phyloP scores from a whole-genome alignment of 1,284 basidiomycete species.

The Ustilago bromivora region DNA sequence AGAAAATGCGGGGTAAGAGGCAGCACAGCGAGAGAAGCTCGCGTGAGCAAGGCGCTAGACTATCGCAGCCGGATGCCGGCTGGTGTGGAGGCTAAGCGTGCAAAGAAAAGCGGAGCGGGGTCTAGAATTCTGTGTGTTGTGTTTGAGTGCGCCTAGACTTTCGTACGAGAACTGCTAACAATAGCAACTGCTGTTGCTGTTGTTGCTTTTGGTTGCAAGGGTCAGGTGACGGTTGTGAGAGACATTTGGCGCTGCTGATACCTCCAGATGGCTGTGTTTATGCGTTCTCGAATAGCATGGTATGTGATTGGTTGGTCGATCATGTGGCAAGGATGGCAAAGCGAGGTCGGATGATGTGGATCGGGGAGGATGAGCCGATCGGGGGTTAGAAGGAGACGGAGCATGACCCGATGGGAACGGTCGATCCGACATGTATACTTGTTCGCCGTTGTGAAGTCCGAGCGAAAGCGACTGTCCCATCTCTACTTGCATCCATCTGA shows the following conservation, averaged over 20 bases:
- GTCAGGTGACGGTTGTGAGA: neutral
- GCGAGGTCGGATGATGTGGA: no score
- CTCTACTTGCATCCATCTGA: neutral
- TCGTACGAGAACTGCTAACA: neutral
- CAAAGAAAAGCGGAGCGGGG: no score
- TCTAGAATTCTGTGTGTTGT: neutral
- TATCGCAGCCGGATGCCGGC: neutral
- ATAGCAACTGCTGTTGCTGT: neutral
- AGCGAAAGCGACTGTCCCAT: conserved; percentile 1
- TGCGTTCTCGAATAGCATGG: no score
- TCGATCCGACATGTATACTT: no score
- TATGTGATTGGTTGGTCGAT: neutral
- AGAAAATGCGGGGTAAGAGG: neutral
- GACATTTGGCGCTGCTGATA: no score
- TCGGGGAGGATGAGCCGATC: neutral
- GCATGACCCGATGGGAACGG: neutral
- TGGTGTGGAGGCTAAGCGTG: neutral
- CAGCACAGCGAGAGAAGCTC: neutral
- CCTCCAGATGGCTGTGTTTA: no score
- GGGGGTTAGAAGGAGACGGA: neutral
- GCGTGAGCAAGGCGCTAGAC: neutral
- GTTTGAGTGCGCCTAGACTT: neutral
- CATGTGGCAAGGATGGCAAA: no score
- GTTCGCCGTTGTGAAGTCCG: neutral
- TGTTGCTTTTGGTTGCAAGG: neutral